Percentiles rank a stretch among this genome's conserved stretches.
Conservation (phyloP, 2,329 filamentous ascomycete species). For the Cladorrhinum sp. region DNA sequence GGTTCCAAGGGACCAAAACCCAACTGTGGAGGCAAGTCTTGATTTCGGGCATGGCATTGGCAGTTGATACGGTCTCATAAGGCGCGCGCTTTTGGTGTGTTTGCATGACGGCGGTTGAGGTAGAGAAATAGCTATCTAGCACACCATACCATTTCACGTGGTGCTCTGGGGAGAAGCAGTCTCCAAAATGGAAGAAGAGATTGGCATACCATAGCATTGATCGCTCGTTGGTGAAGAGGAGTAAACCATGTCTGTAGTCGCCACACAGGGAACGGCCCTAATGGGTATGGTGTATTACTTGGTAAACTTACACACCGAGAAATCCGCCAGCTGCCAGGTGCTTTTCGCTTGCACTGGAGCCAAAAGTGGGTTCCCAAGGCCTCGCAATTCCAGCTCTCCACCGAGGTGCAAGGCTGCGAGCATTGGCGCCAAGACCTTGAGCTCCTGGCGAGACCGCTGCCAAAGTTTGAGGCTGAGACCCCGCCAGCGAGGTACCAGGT, state of each 20-base stretch:
- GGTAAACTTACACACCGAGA: neutral
- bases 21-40: neutral
- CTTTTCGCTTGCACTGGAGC: neutral
- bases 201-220: neutral
- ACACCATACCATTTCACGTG: neutral
- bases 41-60: neutral
- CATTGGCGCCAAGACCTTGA: neutral
- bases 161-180: neutral
- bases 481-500: slow-evolving; percentile 5
- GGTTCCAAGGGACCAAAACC: neutral
- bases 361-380: neutral
- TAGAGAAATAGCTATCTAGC: neutral
- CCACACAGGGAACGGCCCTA: no score
- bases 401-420: neutral
- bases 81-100: neutral
- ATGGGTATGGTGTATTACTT: neutral
- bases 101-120: neutral
- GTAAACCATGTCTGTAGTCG: no score
- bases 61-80: neutral
- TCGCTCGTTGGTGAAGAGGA: no score
- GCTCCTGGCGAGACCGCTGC: neutral
- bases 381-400: neutral
- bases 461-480: neutral
- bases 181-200: neutral
- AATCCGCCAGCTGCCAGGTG: neutral